Percentiles rank a stretch among this genome's conserved stretches.
Conservation (phyloP, 108 stramenopile species). For the Nannochloropsis oceanica region DNA sequence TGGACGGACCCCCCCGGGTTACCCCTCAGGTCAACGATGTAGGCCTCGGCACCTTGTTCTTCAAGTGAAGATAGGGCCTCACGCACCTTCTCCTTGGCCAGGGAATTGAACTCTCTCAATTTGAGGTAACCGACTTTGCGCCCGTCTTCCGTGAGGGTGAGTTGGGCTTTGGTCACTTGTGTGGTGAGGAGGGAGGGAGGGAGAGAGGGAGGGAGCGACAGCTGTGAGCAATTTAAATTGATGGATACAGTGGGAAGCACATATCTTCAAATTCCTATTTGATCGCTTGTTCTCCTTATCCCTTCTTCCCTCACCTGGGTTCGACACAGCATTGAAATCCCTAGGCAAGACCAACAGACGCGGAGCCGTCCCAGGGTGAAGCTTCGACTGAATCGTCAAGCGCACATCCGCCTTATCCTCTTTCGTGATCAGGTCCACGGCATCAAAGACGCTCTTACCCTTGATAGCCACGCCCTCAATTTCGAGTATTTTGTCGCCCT, state of each 20-base stretch:
- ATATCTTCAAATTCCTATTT: constrained; percentile 41
- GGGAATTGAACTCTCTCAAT: constrained; percentile 67
- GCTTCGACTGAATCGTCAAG: not conserved
- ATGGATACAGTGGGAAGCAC: not conserved
- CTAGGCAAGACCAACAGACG: not conserved
- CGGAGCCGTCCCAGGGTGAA: not conserved
- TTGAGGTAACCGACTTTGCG: constrained; percentile 64
- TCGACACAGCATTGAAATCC: not conserved
- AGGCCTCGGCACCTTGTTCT: constrained; percentile 57
- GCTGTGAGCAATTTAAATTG: not conserved
- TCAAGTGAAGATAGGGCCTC: constrained; percentile 56
- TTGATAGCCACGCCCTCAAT: constrained; percentile 56
- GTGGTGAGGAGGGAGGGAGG: not conserved
- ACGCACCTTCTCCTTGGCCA: constrained; percentile 49
- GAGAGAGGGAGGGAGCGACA: not conserved
- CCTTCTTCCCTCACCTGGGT: constrained; percentile 33
- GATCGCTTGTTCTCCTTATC: constrained; percentile 51
- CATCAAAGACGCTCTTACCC: constrained; percentile 62
- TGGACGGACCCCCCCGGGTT: constrained; percentile 89
- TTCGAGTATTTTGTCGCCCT: constrained; percentile 53
- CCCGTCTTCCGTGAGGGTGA: constrained; percentile 5
- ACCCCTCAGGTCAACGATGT: constrained; percentile 52
- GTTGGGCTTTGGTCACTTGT: not conserved
- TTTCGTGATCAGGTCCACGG: constrained; percentile 64
- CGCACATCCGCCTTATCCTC: constrained; percentile 39